Evolutionary conservation across 1,284 basidiomycete species (phyloP).

Genomic region (Cystobasidiaceae sp.): DNA sequence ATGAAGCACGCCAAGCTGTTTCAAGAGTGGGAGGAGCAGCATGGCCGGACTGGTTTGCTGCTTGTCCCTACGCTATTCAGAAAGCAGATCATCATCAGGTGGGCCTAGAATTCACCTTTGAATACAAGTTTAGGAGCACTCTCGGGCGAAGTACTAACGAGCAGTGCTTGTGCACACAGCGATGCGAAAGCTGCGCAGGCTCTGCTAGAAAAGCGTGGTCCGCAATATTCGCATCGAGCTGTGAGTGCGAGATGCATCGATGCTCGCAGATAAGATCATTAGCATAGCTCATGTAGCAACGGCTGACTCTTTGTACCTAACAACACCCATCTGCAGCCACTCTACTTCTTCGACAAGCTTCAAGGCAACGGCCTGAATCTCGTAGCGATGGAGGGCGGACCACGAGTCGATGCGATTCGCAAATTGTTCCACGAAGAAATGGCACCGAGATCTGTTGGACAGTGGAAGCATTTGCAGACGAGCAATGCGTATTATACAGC

Average conservation of each 20-base stretch:
- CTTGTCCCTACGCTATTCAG: slow-evolving; percentile 8
- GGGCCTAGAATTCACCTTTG: no score
- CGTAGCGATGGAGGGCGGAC: slow-evolving; percentile 18
- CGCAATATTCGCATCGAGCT: background rate
- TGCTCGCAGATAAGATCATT: no score
- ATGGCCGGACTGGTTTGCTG: background rate
- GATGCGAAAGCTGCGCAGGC: slow-evolving; percentile 15
- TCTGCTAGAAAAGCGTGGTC: slow-evolving; percentile 9
- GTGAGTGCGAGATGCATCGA: no score
- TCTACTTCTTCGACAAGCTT: slow-evolving; percentile 21
- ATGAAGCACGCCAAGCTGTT: slow-evolving; percentile 1
- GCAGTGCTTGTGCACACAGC: background rate
- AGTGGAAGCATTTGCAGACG: background rate
- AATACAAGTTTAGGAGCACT: no score
- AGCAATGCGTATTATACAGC: background rate
- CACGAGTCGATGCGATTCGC: background rate
- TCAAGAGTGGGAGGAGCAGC: background rate
- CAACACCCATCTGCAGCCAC: background rate
- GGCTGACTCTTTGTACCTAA: background rate
- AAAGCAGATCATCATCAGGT: slow-evolving; percentile 22
- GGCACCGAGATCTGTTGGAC: background rate
- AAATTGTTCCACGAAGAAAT: slow-evolving; percentile 18
- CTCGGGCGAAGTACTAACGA: background rate
- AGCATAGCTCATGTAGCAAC: no score
- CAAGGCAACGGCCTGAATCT: slow-evolving; percentile 6